phyloP scores from a whole-genome alignment of 805 yeast genomes.

The Helenozyma baotianmanensis region DNA sequence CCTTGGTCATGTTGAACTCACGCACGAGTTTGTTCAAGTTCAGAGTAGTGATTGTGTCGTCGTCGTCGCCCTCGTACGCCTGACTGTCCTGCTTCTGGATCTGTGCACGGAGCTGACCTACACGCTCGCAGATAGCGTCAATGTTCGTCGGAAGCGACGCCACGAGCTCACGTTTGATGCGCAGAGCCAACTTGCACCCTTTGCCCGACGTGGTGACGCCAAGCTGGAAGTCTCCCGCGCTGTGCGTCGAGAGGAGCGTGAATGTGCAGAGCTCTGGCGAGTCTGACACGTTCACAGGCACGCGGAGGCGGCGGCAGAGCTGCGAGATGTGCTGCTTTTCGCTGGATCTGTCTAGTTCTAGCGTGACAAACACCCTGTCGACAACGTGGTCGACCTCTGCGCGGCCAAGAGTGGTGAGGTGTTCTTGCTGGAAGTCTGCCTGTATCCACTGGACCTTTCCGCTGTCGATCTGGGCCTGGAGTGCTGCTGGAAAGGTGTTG shows the following conservation, averaged over 20 bases:
- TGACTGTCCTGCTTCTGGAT: conserved; percentile 51
- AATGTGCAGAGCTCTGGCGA: conserved; percentile 70
- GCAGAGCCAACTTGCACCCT: conserved; percentile 81
- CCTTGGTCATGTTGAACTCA: conserved; percentile 53
- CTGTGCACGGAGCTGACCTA: conserved; percentile 59
- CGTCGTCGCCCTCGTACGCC: conserved; percentile 52
- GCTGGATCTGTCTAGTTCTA: conserved; percentile 25
- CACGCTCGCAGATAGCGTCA: conserved; percentile 60
- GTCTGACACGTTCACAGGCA: conserved; percentile 80
- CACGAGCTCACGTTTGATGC: conserved; percentile 72
- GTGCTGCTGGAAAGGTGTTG: conserved; percentile 18
- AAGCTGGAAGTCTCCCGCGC: conserved; percentile 69
- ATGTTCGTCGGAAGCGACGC: conserved; percentile 64
- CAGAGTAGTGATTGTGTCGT: conserved; percentile 61
- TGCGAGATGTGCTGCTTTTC: conserved; percentile 41
- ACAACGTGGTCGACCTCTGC: conserved; percentile 56
- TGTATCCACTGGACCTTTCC: conserved; percentile 20
- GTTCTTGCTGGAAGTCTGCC: conserved; percentile 31
- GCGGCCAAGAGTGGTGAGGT: conserved; percentile 58
- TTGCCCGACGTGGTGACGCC: conserved; percentile 85
- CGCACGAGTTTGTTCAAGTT: conserved; percentile 57
- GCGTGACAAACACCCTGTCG: conserved; percentile 70
- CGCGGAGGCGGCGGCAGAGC: conserved; percentile 56
- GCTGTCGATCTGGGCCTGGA: conserved; percentile 21
- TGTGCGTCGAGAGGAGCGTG: conserved; percentile 65